Conservation (phyloP, 2,329 filamentous ascomycete genomes). For the Cordyceps fumosorosea region DNA sequence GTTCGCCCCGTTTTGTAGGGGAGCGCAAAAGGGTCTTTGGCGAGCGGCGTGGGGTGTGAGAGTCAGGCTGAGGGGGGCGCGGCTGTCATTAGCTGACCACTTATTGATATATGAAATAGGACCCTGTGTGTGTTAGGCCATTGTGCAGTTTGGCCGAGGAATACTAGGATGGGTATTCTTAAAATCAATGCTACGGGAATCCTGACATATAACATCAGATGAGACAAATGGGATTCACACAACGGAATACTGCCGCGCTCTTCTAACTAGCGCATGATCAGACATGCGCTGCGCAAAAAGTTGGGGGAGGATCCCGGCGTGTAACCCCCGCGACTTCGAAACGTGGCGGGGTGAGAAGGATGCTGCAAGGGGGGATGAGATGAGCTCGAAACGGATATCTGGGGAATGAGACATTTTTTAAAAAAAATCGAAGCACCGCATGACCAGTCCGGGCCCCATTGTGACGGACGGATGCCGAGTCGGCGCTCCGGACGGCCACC, state of each 20-base stretch:
- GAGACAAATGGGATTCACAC: neutral
- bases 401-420: neutral
- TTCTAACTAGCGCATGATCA: no score
- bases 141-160: no score
- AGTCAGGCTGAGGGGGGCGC: neutral
- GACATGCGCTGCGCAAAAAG: neutral
- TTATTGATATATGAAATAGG: no score
- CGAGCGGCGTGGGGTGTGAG: neutral
- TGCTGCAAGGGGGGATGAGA: neutral
- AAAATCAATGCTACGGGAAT: neutral
- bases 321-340: neutral
- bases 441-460: neutral
- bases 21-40: neutral
- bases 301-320: neutral
- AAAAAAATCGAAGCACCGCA: neutral
- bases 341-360: neutral
- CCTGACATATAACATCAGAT: neutral
- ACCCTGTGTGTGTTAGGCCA: no score
- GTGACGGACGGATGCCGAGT: neutral
- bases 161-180: neutral
- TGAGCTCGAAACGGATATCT: no score
- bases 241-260: neutral
- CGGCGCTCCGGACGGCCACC: neutral
- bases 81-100: neutral
- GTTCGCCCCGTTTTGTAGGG: neutral